Evolutionary conservation across 192 early-diverging fungal species (phyloP).

Genomic region (Gorgonomyces haynaldii): DNA sequence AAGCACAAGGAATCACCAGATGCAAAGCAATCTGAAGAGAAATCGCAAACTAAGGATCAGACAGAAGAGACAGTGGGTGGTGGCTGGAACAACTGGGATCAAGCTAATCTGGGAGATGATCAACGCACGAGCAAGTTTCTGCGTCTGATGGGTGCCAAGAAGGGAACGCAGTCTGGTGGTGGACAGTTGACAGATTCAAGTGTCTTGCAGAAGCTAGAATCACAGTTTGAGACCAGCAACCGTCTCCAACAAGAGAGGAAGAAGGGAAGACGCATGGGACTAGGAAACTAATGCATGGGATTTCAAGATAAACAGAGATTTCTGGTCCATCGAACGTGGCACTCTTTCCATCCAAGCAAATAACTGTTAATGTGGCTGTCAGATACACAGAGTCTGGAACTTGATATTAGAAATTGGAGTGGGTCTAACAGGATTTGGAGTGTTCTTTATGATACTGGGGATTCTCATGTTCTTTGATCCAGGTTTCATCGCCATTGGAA

Average conservation of each 20-base stretch:
- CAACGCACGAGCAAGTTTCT: conserved; percentile 49
- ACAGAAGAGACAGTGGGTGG: background rate
- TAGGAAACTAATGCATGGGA: background rate
- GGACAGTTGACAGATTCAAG: too few species aligned
- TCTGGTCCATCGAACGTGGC: too few species aligned
- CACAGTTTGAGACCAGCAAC: too few species aligned
- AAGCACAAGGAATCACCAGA: background rate
- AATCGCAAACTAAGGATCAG: background rate
- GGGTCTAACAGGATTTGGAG: conserved; percentile 83
- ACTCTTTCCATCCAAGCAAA: too few species aligned
- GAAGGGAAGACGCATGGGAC: conserved; percentile 33
- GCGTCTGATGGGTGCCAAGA: conserved; percentile 46
- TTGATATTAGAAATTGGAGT: conserved; percentile 72
- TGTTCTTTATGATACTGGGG: conserved; percentile 84
- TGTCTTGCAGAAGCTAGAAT: too few species aligned
- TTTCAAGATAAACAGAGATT: too few species aligned
- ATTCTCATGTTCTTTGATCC: conserved; percentile 93
- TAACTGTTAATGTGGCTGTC: conserved; percentile 69
- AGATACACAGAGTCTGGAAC: conserved; percentile 55
- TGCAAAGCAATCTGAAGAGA: background rate
- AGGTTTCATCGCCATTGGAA: conserved; percentile 90
- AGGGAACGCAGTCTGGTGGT: too few species aligned
- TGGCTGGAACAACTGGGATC: conserved; percentile 48
- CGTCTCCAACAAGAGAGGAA: too few species aligned
- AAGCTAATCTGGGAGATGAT: conserved; percentile 35